phyloP scores from a whole-genome alignment of 768 basidiomycete genomes.

The Kockovaella imperatae region DNA sequence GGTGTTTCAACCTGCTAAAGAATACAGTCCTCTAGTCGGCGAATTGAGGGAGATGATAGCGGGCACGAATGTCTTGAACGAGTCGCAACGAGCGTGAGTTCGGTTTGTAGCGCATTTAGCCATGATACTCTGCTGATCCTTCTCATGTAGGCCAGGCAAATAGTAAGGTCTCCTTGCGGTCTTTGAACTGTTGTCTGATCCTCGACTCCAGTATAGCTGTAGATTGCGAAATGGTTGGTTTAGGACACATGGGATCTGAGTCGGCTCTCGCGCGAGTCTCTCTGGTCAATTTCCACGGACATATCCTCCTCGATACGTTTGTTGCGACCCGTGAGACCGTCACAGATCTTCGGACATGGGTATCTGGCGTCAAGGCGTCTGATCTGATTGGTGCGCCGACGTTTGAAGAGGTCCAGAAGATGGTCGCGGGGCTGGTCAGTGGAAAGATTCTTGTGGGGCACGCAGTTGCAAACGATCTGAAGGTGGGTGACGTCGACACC shows the following conservation, averaged over 20 bases:
- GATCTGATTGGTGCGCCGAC: conserved; percentile 70
- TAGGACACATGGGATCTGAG: conserved; percentile 74
- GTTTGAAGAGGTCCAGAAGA: conserved; percentile 70
- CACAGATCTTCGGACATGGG: conserved; percentile 86
- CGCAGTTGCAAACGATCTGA: conserved; percentile 82
- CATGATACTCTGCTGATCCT: neutral
- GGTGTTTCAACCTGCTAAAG: conserved; percentile 19
- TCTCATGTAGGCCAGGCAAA: conserved; percentile 29
- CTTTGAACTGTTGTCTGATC: neutral
- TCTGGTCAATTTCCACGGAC: conserved; percentile 80
- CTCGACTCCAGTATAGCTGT: conserved; percentile 59
- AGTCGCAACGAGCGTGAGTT: conserved; percentile 40
- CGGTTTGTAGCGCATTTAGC: neutral
- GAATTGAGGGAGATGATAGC: conserved; percentile 42
- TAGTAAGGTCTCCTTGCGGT: conserved; percentile 19
- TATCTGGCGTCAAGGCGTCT: conserved; percentile 67
- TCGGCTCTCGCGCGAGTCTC: conserved; percentile 82
- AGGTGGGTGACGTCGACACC: conserved; percentile 49
- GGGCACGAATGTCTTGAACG: conserved; percentile 29
- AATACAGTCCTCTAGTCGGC: conserved; percentile 20
- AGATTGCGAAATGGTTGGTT: conserved; percentile 97
- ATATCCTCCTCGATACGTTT: conserved; percentile 69
- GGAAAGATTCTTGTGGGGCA: conserved; percentile 81
- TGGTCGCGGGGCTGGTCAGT: conserved; percentile 66
- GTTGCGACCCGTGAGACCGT: conserved; percentile 80